phyloP scores from a whole-genome alignment of 495 filamentous ascomycete genomes.

The Penicillium pancosmium region DNA sequence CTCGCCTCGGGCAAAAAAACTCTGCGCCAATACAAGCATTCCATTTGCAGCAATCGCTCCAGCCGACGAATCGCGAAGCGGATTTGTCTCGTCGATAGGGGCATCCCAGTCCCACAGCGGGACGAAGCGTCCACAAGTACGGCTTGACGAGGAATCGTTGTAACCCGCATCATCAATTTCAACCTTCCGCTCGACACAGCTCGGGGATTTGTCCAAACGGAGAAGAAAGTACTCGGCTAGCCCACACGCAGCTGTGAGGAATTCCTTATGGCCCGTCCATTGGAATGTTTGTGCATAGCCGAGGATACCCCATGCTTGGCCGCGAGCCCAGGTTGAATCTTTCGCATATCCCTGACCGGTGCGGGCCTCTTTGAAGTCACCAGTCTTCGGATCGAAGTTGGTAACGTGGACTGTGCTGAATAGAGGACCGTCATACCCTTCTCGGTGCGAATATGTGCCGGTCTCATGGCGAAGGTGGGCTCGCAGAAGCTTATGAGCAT shows the following conservation, averaged over 20 bases:
- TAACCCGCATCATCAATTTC: background rate
- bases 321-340: constrained; percentile 43
- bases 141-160: background rate
- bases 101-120: constrained; percentile 47
- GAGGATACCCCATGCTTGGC: constrained; percentile 49
- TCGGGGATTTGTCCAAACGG: constrained; percentile 16
- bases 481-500: constrained; percentile 35
- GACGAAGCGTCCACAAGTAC: constrained; percentile 26
- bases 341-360: constrained; percentile 45
- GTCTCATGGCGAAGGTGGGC: constrained; percentile 31
- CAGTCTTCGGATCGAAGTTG: constrained; percentile 43
- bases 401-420: constrained; percentile 40
- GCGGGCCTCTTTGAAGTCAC: constrained; percentile 32
- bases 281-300: constrained; percentile 46
- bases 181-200: constrained; percentile 16
- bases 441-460: constrained; percentile 17
- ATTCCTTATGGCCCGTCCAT: constrained; percentile 41
- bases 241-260: constrained; percentile 37
- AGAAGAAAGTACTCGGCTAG: constrained; percentile 46
- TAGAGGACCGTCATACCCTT: constrained; percentile 15
- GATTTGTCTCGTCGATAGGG: constrained; percentile 26
- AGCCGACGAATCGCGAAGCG: constrained; percentile 39
- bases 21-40: constrained; percentile 32
- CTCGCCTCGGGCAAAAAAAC: constrained; percentile 24
- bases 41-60: constrained; percentile 46